Evolutionary conservation across 768 basidiomycete genomes (phyloP), one percentile per base, ranked within the genome.

Genomic region (Trametes gibbosa): DNA sequence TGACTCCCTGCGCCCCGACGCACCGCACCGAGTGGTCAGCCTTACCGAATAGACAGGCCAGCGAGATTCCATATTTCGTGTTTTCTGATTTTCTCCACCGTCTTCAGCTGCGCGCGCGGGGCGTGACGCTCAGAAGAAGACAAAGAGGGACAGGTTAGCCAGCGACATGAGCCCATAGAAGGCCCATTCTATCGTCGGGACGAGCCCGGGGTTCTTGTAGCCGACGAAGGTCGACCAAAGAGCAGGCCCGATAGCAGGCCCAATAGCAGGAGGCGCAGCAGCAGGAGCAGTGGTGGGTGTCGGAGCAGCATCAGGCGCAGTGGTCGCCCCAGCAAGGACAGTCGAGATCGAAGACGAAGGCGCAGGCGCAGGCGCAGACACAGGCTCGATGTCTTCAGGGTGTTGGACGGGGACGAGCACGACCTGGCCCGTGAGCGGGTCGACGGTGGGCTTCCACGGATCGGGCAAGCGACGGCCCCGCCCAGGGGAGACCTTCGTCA

Each of bases 101-200:
- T 45, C 52, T 43, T 53, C 52, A 49, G 47, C 55, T 50, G 55
- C 55, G 55, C 47, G 55, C 55, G 55, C 47, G 39, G 17, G 13
- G 5, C 42, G n/a, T 21, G 14, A 19, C n/a, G 13, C 25, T 37
- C 19, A 24, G 16, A 32, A 50, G 27, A 49, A 42, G 12, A 48
- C 16, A n/a, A n/a, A n/a, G 29, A 56, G 55, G 27, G 55, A 24
- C 5, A 56, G n/a, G 19, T 41, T 37, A n/a, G 49, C 10, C 37
- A n/a, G 25, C 6, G 41, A 4, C 19, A 49, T 19, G 39, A 12
- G 46, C 17, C 49, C 6, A 39, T 32, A 41, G 7, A 32, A 12
- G 5, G 27, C 39, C 14, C 46, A 49, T 29, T 56, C 55, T 27
- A 49, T 16, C 12, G 17, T 40, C 7, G 53, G 53, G 23, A 55